Base-by-base conservation (phyloP, 106 monocot species). In the Dendrobium chrysotoxum region DNA sequence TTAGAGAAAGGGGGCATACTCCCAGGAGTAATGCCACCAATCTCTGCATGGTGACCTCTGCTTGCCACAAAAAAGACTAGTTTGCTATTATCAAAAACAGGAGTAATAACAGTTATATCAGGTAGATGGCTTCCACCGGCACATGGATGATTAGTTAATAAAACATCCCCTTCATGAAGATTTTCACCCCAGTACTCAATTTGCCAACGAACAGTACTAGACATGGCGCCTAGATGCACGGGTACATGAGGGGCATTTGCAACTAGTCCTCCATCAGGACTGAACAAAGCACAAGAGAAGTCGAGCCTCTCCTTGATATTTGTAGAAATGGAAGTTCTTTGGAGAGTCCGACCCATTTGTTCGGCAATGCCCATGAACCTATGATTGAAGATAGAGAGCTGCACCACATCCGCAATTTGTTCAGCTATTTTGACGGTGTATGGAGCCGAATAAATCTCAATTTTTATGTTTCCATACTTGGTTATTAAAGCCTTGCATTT, bases 341-440 rank as follows among this genome's bases (percentile, higher is more conserved):
- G 98, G 44, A 98, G 92, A 11, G 98, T 95, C 38, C 98, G 89
- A 9, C 98, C 98, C 98, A 98, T 98, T 79, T 98, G 98, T 84
- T 98, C 98, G 17, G 98, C 98, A 78, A 98, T 98, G 50, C 98
- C 98, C 98, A 98, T 98, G 50, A 98, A 98, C 78, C 98, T 87
- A 80, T 98, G 87, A 68, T 92, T 98, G 86, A 98, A 98, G 41
- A 98, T 98, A 53, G 98, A 92, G 53, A 98, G 92, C 70, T 91
- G 98, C 46, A 98, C 95, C 16, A 95, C 98, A 82, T 94, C 97
- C 17, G 90, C 94, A 28, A 89, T 83, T 25, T 88, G 85, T 1
- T 85, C 87, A 30, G 80, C 26, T 61, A 85, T 66, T 38, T 87
- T 77, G 11, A 85, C 8, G 21, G 84, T 72, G 28, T 31, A 81